Conservation (phyloP, 176 grass and related monocot species). For the Otatea glauca region DNA sequence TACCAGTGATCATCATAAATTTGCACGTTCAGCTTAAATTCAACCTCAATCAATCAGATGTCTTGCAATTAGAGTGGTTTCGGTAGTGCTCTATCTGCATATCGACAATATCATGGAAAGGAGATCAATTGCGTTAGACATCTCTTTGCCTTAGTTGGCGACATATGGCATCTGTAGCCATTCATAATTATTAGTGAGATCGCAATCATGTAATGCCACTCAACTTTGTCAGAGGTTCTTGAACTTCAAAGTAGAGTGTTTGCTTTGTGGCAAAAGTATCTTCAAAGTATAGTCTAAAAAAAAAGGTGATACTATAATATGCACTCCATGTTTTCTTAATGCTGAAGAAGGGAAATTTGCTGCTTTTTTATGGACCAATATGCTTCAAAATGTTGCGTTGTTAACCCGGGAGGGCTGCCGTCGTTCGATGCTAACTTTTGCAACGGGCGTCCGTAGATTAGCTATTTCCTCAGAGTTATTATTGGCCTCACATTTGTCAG, state of each 20-base stretch:
- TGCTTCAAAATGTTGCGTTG: neutral
- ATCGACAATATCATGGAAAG: neutral
- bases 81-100: neutral
- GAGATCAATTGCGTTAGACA: neutral
- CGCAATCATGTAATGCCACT: neutral
- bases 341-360: neutral
- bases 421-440: neutral
- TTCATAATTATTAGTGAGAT: slow-evolving; percentile 20
- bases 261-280: neutral
- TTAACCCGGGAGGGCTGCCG: neutral
- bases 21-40: neutral
- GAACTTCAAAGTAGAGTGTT: neutral
- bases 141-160: neutral
- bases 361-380: neutral
- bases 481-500: neutral
- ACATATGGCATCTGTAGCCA: neutral
- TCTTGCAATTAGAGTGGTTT: neutral
- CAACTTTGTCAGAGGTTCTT: neutral
- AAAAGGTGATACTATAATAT: neutral
- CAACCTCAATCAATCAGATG: neutral
- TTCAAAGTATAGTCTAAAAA: neutral
- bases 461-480: neutral
- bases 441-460: neutral
- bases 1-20: slow-evolving; percentile 14
- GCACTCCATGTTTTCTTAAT: neutral